Conservation (phyloP, 306 rosid species). For the Cicer bijugum region DNA sequence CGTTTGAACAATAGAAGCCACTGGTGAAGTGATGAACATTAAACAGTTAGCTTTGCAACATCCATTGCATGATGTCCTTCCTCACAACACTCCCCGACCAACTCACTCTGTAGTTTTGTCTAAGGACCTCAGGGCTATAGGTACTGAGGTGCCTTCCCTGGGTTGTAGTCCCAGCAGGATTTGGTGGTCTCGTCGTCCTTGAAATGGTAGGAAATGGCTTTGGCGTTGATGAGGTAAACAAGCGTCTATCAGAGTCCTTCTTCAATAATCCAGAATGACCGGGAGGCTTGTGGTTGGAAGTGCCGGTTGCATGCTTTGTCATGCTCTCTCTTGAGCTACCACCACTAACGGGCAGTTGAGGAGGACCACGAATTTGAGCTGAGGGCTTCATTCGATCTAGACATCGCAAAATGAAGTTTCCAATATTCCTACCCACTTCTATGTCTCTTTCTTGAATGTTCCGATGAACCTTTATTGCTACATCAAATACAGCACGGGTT, state of each 20-base stretch:
- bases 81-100: constrained; percentile 63
- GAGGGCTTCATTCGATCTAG: constrained; percentile 84
- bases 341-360: constrained; percentile 27
- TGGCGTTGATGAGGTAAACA: constrained; percentile 61
- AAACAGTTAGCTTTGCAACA: constrained; percentile 55
- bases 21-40: not conserved
- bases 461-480: constrained; percentile 68
- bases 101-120: constrained; percentile 45
- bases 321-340: constrained; percentile 44
- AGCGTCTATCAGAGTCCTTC: constrained; percentile 63
- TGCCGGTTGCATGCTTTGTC: constrained; percentile 47
- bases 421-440: constrained; percentile 83
- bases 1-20: constrained; percentile 18
- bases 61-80: constrained; percentile 78
- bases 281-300: constrained; percentile 52
- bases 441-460: constrained; percentile 83
- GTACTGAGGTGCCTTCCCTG: constrained; percentile 61
- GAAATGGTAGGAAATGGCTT: constrained; percentile 61
- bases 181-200: constrained; percentile 61
- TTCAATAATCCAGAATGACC: constrained; percentile 47
- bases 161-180: constrained; percentile 60
- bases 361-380: constrained; percentile 70
- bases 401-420: constrained; percentile 74
- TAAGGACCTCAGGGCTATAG: constrained; percentile 40
- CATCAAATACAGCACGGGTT: constrained; percentile 71